These are phyloP conservation scores for Sequoiadendron giganteum DNA, from an alignment of 75 land plant genomes.

Conservation along the genomic window DNA sequence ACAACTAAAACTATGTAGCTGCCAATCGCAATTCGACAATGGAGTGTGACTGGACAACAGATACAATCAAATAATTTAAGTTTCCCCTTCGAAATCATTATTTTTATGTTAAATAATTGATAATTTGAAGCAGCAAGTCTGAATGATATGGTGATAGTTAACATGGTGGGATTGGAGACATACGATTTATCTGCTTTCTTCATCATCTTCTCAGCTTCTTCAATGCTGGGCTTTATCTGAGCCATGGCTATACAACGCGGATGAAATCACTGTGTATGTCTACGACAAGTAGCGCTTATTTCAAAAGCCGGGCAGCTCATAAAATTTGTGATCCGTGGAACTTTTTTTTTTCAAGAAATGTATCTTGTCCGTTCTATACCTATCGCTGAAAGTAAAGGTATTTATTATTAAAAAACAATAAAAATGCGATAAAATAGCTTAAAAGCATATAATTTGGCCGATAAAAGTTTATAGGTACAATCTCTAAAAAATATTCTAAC, in stretches of 20 bases:
- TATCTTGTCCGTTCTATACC: too few relatives aligned
- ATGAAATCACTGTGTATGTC: not conserved
- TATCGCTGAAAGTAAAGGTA: too few relatives aligned
- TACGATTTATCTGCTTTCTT: slow-evolving; percentile 40
- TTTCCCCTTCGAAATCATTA: not conserved
- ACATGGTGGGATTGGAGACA: not conserved
- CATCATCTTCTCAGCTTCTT: slow-evolving; percentile 32
- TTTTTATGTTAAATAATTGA: not conserved
- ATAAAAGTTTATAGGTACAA: too few relatives aligned
- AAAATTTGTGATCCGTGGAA: too few relatives aligned
- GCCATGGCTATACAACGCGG: not conserved
- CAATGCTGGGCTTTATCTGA: slow-evolving; percentile 12
- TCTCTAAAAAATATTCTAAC: too few relatives aligned
- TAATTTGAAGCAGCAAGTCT: not conserved
- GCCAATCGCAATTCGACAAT: not conserved
- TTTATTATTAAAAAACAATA: too few relatives aligned
- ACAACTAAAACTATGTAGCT: not conserved
- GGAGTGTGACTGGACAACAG: not conserved
- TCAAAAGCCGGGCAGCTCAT: not conserved
- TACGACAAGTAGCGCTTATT: not conserved
- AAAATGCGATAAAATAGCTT: too few relatives aligned
- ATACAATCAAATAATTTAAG: not conserved
- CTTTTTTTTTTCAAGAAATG: too few relatives aligned
- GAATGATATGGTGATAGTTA: not conserved
- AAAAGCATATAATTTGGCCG: too few relatives aligned